These are phyloP conservation scores for Rhodotorula sp. DNA, from an alignment of 1,284 basidiomycete genomes.

Conservation along the genomic window DNA sequence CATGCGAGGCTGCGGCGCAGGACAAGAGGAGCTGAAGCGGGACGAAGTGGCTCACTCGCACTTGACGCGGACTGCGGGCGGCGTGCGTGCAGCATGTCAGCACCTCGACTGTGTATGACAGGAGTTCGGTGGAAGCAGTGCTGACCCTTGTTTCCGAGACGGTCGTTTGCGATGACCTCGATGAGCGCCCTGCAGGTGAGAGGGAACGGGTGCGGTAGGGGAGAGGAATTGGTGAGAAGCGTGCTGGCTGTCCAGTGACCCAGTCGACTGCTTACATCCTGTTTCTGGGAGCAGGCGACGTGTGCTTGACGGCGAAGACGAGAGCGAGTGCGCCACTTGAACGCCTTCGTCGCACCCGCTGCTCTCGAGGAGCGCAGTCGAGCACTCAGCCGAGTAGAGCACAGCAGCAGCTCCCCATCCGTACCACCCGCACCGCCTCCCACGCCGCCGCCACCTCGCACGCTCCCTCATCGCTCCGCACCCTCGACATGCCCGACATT, in stretches of 20 bases:
- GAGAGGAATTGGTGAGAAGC: background rate
- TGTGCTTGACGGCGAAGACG: too few relatives aligned
- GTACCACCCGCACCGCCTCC: background rate
- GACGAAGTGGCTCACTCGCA: slow-evolving; percentile 43
- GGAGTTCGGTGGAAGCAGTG: background rate
- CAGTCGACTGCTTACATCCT: background rate
- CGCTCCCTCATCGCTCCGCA: background rate
- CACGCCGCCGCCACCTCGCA: background rate
- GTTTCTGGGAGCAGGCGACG: too few relatives aligned
- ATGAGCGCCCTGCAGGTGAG: slow-evolving; percentile 20
- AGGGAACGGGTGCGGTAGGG: background rate
- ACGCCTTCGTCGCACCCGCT: too few relatives aligned
- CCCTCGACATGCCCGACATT: slow-evolving; percentile 23
- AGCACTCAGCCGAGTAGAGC: too few relatives aligned
- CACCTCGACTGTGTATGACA: background rate
- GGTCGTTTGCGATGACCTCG: slow-evolving; percentile 81
- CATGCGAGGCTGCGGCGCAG: accelerated
- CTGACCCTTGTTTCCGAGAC: slow-evolving; percentile 89
- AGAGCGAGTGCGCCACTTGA: too few relatives aligned
- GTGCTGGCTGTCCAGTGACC: background rate
- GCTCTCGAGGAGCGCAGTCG: too few relatives aligned
- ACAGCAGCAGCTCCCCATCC: background rate
- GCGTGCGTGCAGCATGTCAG: slow-evolving; percentile 11
- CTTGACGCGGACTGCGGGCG: slow-evolving; percentile 75
- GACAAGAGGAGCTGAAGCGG: background rate